Evolutionary conservation across 2,329 filamentous ascomycete species (phyloP), one percentile per base, ranked within the genome.

Genomic region (Colletotrichum lentis): DNA sequence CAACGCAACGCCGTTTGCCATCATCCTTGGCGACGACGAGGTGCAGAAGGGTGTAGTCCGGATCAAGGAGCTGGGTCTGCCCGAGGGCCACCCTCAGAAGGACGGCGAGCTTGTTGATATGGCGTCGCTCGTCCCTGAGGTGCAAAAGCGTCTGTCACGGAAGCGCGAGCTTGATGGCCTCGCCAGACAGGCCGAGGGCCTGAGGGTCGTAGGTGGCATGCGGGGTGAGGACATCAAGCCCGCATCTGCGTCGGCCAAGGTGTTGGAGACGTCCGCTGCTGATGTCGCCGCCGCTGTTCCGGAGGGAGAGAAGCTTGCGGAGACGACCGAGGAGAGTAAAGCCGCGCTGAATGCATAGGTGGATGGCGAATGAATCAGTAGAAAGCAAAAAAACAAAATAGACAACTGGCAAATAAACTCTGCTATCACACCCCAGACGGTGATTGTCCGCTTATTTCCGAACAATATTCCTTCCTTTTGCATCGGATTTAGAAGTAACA

Each of bases 21-120:
- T 98, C 56, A 96, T 98, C 73, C 84, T 99, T 1, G 95, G 95
- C 52, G 93, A 97, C 74, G 94, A 97, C 63, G 95, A 98, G 80
- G 82, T 97, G 47, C 90, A 90, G 69, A 85, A 88, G 31, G 94
- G 94, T 61, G 91, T 97, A 78, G 91, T 96, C 72, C 93, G 91
- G 80, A 86, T 97, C 77, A 98, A 98, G 88, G 89, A 83, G 85
- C 80, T 85, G 78, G 83, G 93, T 53, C 83, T 96, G 64, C 85
- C 86, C 3, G 90, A 96, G 47, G 93, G 89, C 31, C 92, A 97
- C 83, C 90, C 93, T 0, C 93, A 97, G 78, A 97, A 97, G 83
- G 92, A 97, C 68, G 95, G 94, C 57, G 85, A 94, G 49, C 80
- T 94, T 64, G 88, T 97, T 24, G 82, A 89, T 61, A 83, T 91